Base-by-base conservation (phyloP, 139 green algal species). In the Coelastrella sp. region DNA sequence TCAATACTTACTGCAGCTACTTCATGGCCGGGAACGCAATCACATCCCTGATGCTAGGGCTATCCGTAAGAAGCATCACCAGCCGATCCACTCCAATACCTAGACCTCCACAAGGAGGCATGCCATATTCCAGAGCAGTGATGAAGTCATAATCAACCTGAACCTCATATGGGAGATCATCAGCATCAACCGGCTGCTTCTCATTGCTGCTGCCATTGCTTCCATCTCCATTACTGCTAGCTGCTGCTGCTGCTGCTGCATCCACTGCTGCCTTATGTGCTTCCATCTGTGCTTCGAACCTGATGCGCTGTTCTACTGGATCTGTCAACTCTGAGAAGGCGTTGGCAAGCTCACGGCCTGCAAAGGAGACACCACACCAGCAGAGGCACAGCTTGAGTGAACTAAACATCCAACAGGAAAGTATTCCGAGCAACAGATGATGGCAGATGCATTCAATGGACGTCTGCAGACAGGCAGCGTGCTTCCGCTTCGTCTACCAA, bases 31-130 rank as follows among this genome's bases (percentile, higher is more conserved):
- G 97, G 89, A 99, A 99, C 2, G 96, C 93, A 68, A 99, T 99
- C 17, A 99, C 97, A 64, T 99, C 97, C 0, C 97, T 89, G 60
- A 99, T 99, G 35, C 81, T 94, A 1, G 96, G 71, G 34, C 81
- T 94, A 88, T 99, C 92, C 5, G 96, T 99, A 7, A 99, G 93
- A 80, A 99, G 89, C 97, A 99, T 99, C 40, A 98, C 95, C 40
- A 99, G 86, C 2, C 97, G 89, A 79, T 99, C 97, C n/a, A 99
- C 93, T 38, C 97, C 97, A 41, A 99, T 94, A 27, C 97, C 97
- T 92, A 99, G 96, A 32, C 97, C 97, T 4, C 91, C 97, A 15
- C 96, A 98, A 6, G 97, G 97, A 19, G 97, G 97, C 95, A 99
- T 97, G 62, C 97, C 97, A 81, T 98, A 96, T 89, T 99, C 97